These are phyloP conservation scores for Candida piceae DNA, from an alignment of 805 yeast genomes.

Conservation along the genomic window DNA sequence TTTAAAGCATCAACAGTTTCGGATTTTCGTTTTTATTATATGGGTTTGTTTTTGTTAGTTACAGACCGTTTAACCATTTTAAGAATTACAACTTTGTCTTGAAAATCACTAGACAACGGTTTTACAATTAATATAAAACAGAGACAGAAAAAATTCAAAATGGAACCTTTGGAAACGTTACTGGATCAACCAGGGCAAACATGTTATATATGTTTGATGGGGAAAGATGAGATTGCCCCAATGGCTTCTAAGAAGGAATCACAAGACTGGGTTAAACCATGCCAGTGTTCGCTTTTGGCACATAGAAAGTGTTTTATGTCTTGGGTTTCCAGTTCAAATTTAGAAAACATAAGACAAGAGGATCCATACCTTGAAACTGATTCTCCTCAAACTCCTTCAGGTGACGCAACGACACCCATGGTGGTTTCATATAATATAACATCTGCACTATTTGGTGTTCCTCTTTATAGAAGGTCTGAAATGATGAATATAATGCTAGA, in stretches of 20 bases:
- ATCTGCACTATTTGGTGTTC: conserved; percentile 13
- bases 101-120: not conserved
- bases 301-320: conserved; percentile 40
- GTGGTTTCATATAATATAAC: conserved; percentile 13
- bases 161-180: conserved; percentile 17
- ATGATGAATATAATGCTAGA: conserved; percentile 20
- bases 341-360: conserved; percentile 15
- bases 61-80: too few relatives aligned
- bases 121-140: not conserved
- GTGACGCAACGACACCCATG: conserved; percentile 2
- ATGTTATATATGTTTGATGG: conserved; percentile 29
- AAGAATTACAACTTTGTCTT: too few relatives aligned
- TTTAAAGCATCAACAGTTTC: too few relatives aligned
- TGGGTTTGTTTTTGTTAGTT: too few relatives aligned
- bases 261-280: conserved; percentile 40
- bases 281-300: conserved; percentile 40
- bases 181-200: conserved; percentile 8
- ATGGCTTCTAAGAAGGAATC: conserved; percentile 25
- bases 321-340: conserved; percentile 34
- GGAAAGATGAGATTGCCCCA: conserved; percentile 29
- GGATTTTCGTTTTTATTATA: too few relatives aligned
- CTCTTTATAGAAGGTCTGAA: conserved; percentile 15
- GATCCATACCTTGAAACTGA: not conserved
- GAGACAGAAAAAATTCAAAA: too few relatives aligned
- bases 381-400: conserved; percentile 2